phyloP scores from a whole-genome alignment of 306 rosid genomes.

The Prunus fruticosa region DNA sequence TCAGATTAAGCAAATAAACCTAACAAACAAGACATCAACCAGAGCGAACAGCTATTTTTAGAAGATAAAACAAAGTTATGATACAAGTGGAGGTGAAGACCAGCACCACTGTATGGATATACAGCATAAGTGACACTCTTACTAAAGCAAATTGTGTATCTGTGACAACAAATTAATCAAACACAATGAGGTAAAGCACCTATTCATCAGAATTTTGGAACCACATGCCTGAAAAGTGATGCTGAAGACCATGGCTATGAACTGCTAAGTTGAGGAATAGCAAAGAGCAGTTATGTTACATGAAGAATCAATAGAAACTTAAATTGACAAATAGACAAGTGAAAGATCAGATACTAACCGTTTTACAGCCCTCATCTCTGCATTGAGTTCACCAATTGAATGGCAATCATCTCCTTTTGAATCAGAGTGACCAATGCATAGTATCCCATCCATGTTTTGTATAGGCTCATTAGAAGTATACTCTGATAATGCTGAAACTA shows the following conservation, averaged over 20 bases:
- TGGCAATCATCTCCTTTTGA: neutral
- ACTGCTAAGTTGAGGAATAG: neutral
- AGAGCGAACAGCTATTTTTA: neutral
- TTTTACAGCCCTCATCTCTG: conserved; percentile 30
- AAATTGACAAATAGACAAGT: neutral
- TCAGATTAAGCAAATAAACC: neutral
- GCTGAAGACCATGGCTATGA: neutral
- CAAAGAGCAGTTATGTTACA: neutral
- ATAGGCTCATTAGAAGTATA: conserved; percentile 28
- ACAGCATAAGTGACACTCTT: too few relatives aligned
- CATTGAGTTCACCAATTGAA: conserved; percentile 23
- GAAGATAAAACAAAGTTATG: neutral
- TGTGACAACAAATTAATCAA: neutral
- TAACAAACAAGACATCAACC: neutral
- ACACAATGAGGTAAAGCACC: neutral
- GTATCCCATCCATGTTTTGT: conserved; percentile 23
- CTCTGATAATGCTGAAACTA: conserved; percentile 43
- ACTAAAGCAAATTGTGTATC: neutral
- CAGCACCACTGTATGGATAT: neutral
- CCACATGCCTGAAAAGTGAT: neutral
- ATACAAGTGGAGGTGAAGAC: neutral
- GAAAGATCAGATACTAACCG: conserved; percentile 30
- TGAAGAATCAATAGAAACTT: neutral
- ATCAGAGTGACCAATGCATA: conserved; percentile 11
- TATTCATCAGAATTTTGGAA: neutral